A percentile compares a stretch with the other conserved stretches of the same genome.
Evolutionary conservation across 192 early-diverging fungal genomes (phyloP).

Genomic region (Haplosporangium gracile): DNA sequence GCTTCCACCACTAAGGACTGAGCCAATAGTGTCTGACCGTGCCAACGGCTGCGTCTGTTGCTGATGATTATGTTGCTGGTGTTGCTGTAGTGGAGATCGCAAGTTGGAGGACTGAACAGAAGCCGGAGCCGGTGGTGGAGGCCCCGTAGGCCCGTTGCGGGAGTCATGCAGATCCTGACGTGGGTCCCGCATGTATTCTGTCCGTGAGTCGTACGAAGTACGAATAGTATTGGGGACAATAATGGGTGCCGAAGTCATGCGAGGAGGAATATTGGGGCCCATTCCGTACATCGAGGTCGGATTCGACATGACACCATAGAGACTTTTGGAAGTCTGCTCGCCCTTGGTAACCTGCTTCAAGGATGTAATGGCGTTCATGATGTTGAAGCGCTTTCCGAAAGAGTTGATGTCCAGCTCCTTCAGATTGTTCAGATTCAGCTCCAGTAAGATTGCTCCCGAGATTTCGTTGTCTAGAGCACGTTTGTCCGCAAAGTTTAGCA

Average conservation of each 20-base stretch:
- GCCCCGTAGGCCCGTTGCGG: background rate
- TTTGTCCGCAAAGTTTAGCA: slow-evolving; percentile 45
- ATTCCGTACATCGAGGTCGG: slow-evolving; percentile 28
- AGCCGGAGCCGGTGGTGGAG: slow-evolving; percentile 3
- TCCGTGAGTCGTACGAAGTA: slow-evolving; percentile 27
- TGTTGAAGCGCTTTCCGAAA: slow-evolving; percentile 74
- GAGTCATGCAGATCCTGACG: slow-evolving; percentile 35
- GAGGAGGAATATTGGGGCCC: slow-evolving; percentile 49
- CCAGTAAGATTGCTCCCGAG: slow-evolving; percentile 74
- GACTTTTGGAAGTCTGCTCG: slow-evolving; percentile 13
- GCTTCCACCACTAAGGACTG: slow-evolving; percentile 36
- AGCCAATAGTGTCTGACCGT: slow-evolving; percentile 48
- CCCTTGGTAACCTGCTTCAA: slow-evolving; percentile 60
- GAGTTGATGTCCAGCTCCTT: slow-evolving; percentile 76
- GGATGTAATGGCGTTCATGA: slow-evolving; percentile 73
- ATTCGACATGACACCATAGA: slow-evolving; percentile 19
- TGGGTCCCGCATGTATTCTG: slow-evolving; percentile 32
- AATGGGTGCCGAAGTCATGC: slow-evolving; percentile 36
- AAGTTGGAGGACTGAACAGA: background rate
- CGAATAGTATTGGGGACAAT: slow-evolving; percentile 10
- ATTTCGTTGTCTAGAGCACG: slow-evolving; percentile 72
- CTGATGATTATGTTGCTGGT: slow-evolving; percentile 14
- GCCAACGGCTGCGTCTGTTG: slow-evolving; percentile 17
- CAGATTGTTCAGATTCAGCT: slow-evolving; percentile 70
- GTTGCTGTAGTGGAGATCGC: slow-evolving; percentile 15